phyloP scores from a whole-genome alignment of 1,284 basidiomycete species.

The Stygiomarasmius scandens region DNA sequence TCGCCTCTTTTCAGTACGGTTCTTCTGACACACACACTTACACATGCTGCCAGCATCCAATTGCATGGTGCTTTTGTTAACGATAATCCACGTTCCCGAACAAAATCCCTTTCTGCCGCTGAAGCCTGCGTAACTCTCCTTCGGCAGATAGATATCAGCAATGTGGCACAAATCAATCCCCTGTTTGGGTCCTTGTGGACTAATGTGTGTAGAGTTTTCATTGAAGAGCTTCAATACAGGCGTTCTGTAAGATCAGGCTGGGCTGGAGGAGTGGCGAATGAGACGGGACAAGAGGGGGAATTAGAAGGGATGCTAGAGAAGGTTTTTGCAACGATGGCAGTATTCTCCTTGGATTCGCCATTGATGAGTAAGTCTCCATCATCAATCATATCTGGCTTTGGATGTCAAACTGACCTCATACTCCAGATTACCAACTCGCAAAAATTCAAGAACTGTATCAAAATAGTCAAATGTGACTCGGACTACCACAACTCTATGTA shows the following conservation, averaged over 20 bases:
- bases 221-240: conserved; percentile 10
- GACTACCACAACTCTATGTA: not conserved
- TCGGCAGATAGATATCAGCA: conserved; percentile 10
- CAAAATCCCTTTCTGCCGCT: conserved; percentile 5
- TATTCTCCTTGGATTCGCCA: conserved; percentile 9
- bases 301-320: conserved; percentile 7
- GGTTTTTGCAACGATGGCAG: conserved; percentile 13
- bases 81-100: conserved; percentile 1
- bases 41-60: conserved; percentile 4
- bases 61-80: conserved; percentile 5
- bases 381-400: not conserved
- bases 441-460: conserved; percentile 12
- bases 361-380: conserved; percentile 15
- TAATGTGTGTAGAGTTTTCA: conserved; percentile 10
- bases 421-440: conserved; percentile 7
- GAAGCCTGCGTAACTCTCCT: conserved; percentile 7
- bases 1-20: conserved; percentile 1
- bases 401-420: not conserved
- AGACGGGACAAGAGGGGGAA: not conserved
- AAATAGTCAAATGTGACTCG: not conserved
- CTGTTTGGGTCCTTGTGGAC: conserved; percentile 13
- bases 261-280: not conserved
- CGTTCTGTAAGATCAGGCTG: not conserved
- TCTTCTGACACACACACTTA: conserved; percentile 1
- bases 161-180: conserved; percentile 6